Evolutionary conservation across 306 rosid genomes (phyloP).

Genomic region (Quercus aquifolioides): DNA sequence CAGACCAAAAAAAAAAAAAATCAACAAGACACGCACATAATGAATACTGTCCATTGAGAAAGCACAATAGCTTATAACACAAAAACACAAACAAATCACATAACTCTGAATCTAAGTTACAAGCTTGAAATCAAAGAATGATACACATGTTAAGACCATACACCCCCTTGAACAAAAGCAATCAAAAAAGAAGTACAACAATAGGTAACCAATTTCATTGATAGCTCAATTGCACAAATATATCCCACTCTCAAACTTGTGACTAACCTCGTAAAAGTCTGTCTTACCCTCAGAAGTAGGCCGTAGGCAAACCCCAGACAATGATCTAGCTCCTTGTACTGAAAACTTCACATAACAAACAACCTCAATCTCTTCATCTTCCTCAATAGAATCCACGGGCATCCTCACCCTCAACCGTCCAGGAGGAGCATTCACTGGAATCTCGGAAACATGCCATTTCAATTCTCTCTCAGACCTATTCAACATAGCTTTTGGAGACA

Average conservation of each 20-base stretch:
- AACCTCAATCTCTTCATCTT: conserved; percentile 72
- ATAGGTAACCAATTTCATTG: conserved; percentile 22
- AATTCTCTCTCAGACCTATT: conserved; percentile 81
- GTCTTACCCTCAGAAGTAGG: conserved; percentile 82
- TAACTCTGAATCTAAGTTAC: conserved; percentile 39
- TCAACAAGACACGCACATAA: conserved; percentile 9
- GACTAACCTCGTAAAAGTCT: conserved; percentile 85
- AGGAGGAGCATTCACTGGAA: conserved; percentile 70
- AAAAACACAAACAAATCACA: conserved; percentile 28
- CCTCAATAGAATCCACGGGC: conserved; percentile 76
- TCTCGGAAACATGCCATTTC: conserved; percentile 79
- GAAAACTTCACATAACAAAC: conserved; percentile 76
- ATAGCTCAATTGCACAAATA: conserved; percentile 73
- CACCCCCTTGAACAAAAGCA: conserved; percentile 25
- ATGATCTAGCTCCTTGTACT: conserved; percentile 51
- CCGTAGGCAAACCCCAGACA: conserved; percentile 73
- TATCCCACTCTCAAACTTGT: conserved; percentile 74
- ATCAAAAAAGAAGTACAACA: conserved; percentile 25
- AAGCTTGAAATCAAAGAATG: conserved; percentile 46
- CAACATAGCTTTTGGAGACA: conserved; percentile 88
- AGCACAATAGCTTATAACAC: conserved; percentile 24
- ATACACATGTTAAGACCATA: conserved; percentile 49
- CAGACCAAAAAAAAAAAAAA: background rate
- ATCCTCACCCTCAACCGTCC: conserved; percentile 83
- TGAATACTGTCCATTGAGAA: conserved; percentile 19